Evolutionary conservation across 2,329 filamentous ascomycete species (phyloP), one percentile per base, ranked within the genome.

Genomic region (Zalaria sp.): DNA sequence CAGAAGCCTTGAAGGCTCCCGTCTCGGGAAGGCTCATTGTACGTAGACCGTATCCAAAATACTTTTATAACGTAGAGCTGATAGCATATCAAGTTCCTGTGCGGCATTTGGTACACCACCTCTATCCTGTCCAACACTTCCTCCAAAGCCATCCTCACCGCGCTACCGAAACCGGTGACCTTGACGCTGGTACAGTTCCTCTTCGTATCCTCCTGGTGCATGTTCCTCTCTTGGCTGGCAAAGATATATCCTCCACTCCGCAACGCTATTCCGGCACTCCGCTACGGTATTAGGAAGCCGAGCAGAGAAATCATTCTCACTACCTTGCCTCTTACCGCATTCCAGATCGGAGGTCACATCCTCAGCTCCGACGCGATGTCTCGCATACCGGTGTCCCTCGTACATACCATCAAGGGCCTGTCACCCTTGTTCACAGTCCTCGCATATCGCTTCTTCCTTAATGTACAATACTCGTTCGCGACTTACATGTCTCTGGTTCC

Each of bases 341-440:
- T 98, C 61, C 88, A 95, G 61, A 84, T 98, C 40, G 82, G 81
- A 31, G 91, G 91, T 4, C 91, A 98, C 62, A 82, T 98, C 34
- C 69, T 96, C 36, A 94, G 85, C 60, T 93, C 89, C 4, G 91
- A 87, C 49, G 89, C 91, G 27, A 98, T 89, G 28, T 82, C 86
- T 39, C 84, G 87, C 58, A 96, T 98, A 42, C 89, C 91, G 0
- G 91, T 98, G 1, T 96, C 91, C 5, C 73, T 98, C 31, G 91
- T 98, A 3, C 91, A 98, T 63, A 98, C 91, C 1, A 96, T 98
- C 65, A 98, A 98, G 66, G 91, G 91, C 5, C 76, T 98, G 26
- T 96, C 89, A 3, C 91, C 91, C 3, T 70, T 98, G 5, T 93
- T 98, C 60, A 98, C 91, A 0, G 91, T 98, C 35, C 62, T 93